Conservation (phyloP, 164 flowering plant species). For the Stephania cephalantha region DNA sequence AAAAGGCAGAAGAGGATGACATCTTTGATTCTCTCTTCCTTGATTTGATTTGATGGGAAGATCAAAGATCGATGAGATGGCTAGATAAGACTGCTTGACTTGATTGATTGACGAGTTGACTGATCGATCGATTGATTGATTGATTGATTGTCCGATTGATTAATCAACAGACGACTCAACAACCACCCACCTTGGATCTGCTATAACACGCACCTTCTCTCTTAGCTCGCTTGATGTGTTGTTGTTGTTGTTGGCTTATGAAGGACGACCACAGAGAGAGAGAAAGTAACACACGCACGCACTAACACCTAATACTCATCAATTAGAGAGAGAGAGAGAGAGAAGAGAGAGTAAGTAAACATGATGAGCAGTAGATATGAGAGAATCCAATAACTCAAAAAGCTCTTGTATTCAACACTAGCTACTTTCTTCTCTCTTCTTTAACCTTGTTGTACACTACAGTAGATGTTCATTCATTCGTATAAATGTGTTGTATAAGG, state of each 20-base stretch:
- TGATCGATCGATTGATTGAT: slow-evolving; percentile 31
- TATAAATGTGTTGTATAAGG: slow-evolving; percentile 19
- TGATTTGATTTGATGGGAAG: slow-evolving; percentile 20
- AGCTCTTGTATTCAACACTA: neutral
- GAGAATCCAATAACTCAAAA: slow-evolving; percentile 4
- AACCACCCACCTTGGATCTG: slow-evolving; percentile 30
- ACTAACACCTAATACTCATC: neutral
- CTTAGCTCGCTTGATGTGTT: neutral
- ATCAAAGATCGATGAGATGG: slow-evolving; percentile 5
- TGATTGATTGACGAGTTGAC: slow-evolving; percentile 6
- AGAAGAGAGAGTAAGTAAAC: slow-evolving; percentile 8
- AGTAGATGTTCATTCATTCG: neutral
- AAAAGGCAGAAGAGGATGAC: slow-evolving; percentile 66
- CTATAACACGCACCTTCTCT: neutral
- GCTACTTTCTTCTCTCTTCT: neutral
- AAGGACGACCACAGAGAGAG: slow-evolving; percentile 12
- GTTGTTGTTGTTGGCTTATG: slow-evolving; percentile 9
- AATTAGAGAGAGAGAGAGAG: slow-evolving; percentile 7
- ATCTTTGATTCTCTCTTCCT: slow-evolving; percentile 33
- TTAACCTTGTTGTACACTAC: neutral
- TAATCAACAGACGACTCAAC: slow-evolving; percentile 22
- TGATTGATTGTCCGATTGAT: slow-evolving; percentile 27
- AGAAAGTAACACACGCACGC: neutral
- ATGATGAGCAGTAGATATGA: slow-evolving; percentile 3
- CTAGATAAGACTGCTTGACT: neutral